Conservation (phyloP, 306 rosid species). For the Rosa lucieae region DNA sequence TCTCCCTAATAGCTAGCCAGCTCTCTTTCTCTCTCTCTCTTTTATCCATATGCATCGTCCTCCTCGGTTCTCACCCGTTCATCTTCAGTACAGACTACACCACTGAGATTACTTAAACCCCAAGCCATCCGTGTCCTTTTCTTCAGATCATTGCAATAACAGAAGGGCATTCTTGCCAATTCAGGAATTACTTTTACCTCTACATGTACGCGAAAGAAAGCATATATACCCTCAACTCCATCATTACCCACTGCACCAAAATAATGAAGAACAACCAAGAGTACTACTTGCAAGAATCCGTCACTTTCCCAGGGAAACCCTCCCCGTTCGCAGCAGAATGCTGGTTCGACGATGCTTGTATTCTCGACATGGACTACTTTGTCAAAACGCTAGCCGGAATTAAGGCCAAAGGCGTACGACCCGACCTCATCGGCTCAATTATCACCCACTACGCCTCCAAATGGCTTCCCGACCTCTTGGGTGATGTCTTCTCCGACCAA, state of each 20-base stretch:
- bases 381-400: constrained; percentile 82
- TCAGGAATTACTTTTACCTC: constrained; percentile 1
- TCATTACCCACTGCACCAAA: background rate
- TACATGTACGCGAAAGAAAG: background rate
- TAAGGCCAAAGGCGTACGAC: constrained; percentile 75
- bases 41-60: background rate
- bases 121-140: constrained; percentile 3
- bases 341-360: constrained; percentile 85
- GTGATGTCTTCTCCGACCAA: constrained; percentile 14
- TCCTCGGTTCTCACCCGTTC: constrained; percentile 15
- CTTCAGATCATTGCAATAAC: background rate
- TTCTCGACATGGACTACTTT: constrained; percentile 93
- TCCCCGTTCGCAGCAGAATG: constrained; percentile 49
- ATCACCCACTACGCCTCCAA: constrained; percentile 88
- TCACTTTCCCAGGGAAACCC: constrained; percentile 42
- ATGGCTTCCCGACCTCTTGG: constrained; percentile 91
- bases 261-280: constrained; percentile 37
- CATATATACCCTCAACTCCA: background rate
- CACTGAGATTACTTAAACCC: background rate
- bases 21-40: constrained; percentile 10
- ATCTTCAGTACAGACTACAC: background rate
- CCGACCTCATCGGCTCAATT: constrained; percentile 73
- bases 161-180: background rate
- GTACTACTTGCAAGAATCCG: constrained; percentile 24
- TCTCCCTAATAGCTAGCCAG: background rate